Base-by-base conservation (phyloP, 441 rosid species). In the Iberis amara region DNA sequence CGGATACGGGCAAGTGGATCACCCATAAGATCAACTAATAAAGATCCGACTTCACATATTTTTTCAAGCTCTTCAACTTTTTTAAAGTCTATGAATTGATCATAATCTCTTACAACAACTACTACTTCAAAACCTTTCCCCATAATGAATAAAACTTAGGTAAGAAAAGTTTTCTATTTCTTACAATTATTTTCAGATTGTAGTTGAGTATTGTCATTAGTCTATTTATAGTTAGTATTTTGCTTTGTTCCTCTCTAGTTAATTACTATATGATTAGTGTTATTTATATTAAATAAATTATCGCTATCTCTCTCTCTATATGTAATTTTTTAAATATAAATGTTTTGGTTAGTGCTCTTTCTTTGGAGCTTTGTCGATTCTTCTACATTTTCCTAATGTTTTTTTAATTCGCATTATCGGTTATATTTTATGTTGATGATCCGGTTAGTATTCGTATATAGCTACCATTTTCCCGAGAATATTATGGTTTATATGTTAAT, bases 1-100 rank as follows among this genome's bases (percentile, higher is more conserved):
- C 96, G 95, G 89, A 88, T 89, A 77, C 98, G 76, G 90, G 91
- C 83, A 53, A 88, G 76, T 26, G 98, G 98, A 80, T 91, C 98
- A 52, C 98, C 98, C 58, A 88, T 62, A 68, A 85, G 95, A 85
- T 91, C 96, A 62, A 95, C 90, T 79, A 76, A 82, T 61, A 91
- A 76, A 69, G 87, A 80, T 28, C 96, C 96, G 55, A 88, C 95
- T 69, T 88, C 95, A 33, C 96, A 88, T 48, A 75, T 78, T 65
- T 79, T 78, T 65, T 91, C 98, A 14, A 88, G 91, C 11, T 79
- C 75, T 70, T 80, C 94, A 3, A 80, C 98, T 6, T 72, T 71
- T 1, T 10, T 47, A 33, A 80, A 26, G 65, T 91, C 98, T 43
- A 27, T 76, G 11, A 35, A 61, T 1, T 76, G 77, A 75, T 80